These are phyloP conservation scores for Candida boleticola DNA, from an alignment of 805 yeast species.

Conservation along the genomic window DNA sequence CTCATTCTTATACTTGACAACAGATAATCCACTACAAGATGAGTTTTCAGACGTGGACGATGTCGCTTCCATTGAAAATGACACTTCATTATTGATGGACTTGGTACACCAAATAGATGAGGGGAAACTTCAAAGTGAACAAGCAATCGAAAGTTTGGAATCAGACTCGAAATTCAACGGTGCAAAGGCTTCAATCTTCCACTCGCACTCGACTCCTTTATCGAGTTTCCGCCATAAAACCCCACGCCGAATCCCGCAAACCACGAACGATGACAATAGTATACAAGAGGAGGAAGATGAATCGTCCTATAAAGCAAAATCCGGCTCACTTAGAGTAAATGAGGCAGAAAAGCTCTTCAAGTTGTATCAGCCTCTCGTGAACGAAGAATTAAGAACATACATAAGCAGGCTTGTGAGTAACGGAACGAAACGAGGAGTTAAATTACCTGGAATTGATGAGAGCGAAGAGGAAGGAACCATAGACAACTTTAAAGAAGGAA, in stretches of 20 bases:
- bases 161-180: not conserved
- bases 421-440: not conserved
- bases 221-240: not conserved
- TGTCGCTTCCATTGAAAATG: not conserved
- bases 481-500: too few relatives aligned
- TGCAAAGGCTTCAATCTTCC: conserved; percentile 10
- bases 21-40: conserved; percentile 1
- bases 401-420: conserved; percentile 9
- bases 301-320: not conserved
- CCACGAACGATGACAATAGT: too few relatives aligned
- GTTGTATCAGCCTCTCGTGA: conserved; percentile 15
- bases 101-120: conserved; percentile 1
- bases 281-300: too few relatives aligned
- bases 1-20: conserved; percentile 1
- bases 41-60: not conserved
- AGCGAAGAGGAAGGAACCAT: not conserved
- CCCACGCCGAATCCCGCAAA: too few relatives aligned
- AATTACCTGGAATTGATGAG: conserved; percentile 2
- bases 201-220: conserved; percentile 28
- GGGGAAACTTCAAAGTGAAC: not conserved
- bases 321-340: too few relatives aligned
- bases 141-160: not conserved
- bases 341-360: conserved; percentile 14
- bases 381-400: conserved; percentile 16
- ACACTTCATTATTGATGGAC: conserved; percentile 3